Base-by-base conservation (phyloP, 2,329 filamentous ascomycete species). In the Drechslera avenae region DNA sequence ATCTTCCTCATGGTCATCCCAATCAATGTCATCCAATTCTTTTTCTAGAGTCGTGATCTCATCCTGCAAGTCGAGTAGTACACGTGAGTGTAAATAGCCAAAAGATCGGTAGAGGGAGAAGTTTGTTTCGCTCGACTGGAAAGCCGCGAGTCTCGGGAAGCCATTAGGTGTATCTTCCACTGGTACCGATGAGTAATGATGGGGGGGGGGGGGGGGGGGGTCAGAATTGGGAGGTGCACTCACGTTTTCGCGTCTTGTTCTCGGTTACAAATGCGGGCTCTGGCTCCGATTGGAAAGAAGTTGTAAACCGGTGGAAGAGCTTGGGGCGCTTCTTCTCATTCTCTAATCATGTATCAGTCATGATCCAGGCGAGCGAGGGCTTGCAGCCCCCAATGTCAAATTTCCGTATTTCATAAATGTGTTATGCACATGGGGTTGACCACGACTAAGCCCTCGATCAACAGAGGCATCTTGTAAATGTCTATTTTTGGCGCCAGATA, bases 81-180 rank as follows among this genome's bases (percentile, higher is more conserved):
- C 50, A 3, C 75, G 72, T 5, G 69, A 65, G 40, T 77, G 75
- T 1, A 77, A 56, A 46, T 75, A 75, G 33, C 57, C 60, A 44
- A 76, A 77, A 3, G 66, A 68, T 4, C 75, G 64, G 51, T 76
- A 77, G 3, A 75, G 59, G 2, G 71, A 60, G 45, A 77, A 76
- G 41, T 74, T 75, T 8, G 65, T 52, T 33, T 77, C 75, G 39
- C 69, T 73, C 5, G 72, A 62, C 36, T 75, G 70, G 44, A 77
- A 76, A 0, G 70, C 66, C 3, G 75, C 73, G 1, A 76, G 63
- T 1, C 64, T 57, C 3, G 73, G 69, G 43, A 72, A 77, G 5
- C 75, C 75, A 17, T 73, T 66, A 1, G 74, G 73, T 2, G 63
- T 69, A 13, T 71, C 57, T 35, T 76, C 71, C 44, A 75, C 71